A percentile compares a stretch with the other conserved stretches of the same genome.
Evolutionary conservation across 192 early-diverging fungal genomes (phyloP).

Genomic region (Coemansia biformis): DNA sequence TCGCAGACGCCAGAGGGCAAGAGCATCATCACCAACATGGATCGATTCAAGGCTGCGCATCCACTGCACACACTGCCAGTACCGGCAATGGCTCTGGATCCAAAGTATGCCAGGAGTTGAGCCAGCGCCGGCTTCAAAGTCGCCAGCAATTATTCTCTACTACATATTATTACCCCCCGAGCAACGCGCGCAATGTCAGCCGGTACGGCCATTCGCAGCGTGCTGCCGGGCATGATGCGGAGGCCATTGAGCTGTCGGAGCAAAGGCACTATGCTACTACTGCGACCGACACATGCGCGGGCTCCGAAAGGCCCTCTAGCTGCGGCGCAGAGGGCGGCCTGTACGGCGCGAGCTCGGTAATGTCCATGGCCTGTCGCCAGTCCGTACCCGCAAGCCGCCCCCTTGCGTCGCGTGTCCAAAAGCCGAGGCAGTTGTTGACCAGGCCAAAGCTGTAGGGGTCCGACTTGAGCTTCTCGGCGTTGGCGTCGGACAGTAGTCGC

Average conservation of each 20-base stretch:
- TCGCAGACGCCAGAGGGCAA: slow-evolving; percentile 12
- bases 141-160: no score
- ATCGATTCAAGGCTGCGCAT: slow-evolving; percentile 11
- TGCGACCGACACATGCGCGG: no score
- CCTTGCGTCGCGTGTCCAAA: slow-evolving; percentile 62
- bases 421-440: slow-evolving; percentile 76
- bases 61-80: background rate
- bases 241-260: no score
- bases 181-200: no score
- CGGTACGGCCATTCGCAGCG: no score
- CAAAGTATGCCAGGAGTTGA: slow-evolving; percentile 10
- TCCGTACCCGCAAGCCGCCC: slow-evolving; percentile 58
- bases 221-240: no score
- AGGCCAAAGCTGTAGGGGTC: slow-evolving; percentile 79
- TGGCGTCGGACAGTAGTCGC: slow-evolving; percentile 12
- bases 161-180: no score
- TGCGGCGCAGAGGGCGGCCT: slow-evolving; percentile 25
- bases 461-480: slow-evolving; percentile 14
- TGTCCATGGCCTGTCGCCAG: slow-evolving; percentile 52
- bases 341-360: slow-evolving; percentile 37
- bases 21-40: slow-evolving; percentile 9
- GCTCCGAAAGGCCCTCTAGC: background rate
- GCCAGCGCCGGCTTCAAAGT: no score
- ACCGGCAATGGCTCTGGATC: background rate
- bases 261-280: no score